Conservation (phyloP, 495 filamentous ascomycete genomes). For the Aspergillus carlsbadensis region DNA sequence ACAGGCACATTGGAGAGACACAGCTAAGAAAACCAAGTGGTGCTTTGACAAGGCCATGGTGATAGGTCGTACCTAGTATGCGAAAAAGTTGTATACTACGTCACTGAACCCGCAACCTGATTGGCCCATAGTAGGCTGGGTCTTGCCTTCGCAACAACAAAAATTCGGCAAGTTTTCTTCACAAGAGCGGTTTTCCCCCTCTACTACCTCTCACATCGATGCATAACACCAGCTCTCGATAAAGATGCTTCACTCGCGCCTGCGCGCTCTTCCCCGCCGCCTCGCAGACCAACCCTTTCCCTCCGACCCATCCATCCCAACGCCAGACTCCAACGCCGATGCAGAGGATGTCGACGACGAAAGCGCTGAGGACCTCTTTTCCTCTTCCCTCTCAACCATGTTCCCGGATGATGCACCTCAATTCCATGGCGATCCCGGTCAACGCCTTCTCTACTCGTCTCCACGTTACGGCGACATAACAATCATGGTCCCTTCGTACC, state of each 20-base stretch:
- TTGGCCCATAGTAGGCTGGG: too few species aligned
- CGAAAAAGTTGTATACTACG: too few species aligned
- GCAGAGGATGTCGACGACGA: slow-evolving; percentile 20
- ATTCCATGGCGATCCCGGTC: slow-evolving; percentile 71
- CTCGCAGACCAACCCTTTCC: slow-evolving; percentile 5
- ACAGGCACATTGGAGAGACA: too few species aligned
- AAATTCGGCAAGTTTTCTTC: not conserved
- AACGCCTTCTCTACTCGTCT: slow-evolving; percentile 65
- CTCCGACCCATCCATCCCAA: slow-evolving; percentile 11
- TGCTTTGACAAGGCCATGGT: too few species aligned
- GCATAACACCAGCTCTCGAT: not conserved
- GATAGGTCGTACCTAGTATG: too few species aligned
- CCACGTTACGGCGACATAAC: slow-evolving; percentile 54
- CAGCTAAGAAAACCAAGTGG: too few species aligned
- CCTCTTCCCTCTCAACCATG: slow-evolving; percentile 61
- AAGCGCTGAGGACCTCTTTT: slow-evolving; percentile 63
- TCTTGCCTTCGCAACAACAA: too few species aligned
- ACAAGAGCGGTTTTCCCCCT: not conserved
- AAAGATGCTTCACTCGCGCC: slow-evolving; percentile 33
- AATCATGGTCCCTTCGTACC: slow-evolving; percentile 45
- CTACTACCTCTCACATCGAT: not conserved
- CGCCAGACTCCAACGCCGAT: slow-evolving; percentile 21
- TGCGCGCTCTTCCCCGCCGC: slow-evolving; percentile 34
- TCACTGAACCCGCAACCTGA: too few species aligned
- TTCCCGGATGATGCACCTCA: slow-evolving; percentile 74